These are phyloP conservation scores for Zelopaecilomyces penicillatus DNA, from an alignment of 2,329 filamentous ascomycete genomes.

Conservation along the genomic window DNA sequence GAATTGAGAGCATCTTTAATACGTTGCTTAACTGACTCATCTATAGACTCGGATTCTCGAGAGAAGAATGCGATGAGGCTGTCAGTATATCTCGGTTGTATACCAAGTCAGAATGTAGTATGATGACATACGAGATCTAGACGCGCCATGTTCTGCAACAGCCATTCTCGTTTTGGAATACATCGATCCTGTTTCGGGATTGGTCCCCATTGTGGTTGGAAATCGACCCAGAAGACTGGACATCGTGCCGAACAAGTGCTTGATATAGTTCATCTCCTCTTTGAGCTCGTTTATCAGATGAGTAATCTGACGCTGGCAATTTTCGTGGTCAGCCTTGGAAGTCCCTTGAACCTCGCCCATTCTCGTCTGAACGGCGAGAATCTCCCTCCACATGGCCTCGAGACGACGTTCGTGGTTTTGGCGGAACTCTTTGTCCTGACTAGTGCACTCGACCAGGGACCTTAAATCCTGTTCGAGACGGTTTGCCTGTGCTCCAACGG, in stretches of 20 bases:
- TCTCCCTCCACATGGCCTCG: slow-evolving; percentile 20
- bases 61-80: too few relatives aligned
- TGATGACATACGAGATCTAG: too few relatives aligned
- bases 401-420: slow-evolving; percentile 21
- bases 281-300: slow-evolving; percentile 12
- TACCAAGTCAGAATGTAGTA: too few relatives aligned
- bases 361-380: slow-evolving; percentile 21
- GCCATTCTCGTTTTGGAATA: too few relatives aligned
- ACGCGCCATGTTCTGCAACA: too few relatives aligned
- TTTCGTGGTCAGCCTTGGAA: slow-evolving; percentile 7
- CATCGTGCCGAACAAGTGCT: slow-evolving; percentile 14
- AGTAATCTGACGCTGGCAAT: slow-evolving; percentile 13
- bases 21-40: slow-evolving; percentile 14
- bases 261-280: slow-evolving; percentile 17
- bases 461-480: slow-evolving; percentile 22
- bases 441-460: slow-evolving; percentile 17
- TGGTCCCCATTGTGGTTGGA: slow-evolving; percentile 13
- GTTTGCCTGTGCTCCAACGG: slow-evolving; percentile 18
- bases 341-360: slow-evolving; percentile 12
- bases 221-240: slow-evolving; percentile 15
- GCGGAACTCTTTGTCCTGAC: slow-evolving; percentile 21
- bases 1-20: slow-evolving; percentile 28
- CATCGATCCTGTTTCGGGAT: slow-evolving; percentile 1
- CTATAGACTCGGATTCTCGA: too few relatives aligned
- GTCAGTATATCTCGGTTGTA: too few relatives aligned